Evolutionary conservation across 805 yeast species (phyloP), one percentile per base, ranked within the genome.

Genomic region (Kluyveromyces dobzhanskii): DNA sequence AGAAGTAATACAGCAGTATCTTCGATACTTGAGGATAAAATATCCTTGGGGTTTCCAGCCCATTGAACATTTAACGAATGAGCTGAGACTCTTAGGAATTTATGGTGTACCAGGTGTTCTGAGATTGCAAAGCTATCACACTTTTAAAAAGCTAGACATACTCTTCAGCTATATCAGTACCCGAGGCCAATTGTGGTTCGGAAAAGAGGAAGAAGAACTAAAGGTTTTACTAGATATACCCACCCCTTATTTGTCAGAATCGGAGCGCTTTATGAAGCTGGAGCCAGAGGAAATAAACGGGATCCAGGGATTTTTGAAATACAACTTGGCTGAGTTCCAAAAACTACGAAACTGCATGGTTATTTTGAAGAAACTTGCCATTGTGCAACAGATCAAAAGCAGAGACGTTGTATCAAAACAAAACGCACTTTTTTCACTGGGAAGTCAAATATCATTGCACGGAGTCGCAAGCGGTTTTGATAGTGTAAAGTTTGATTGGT

Each of bases 251-350:
- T 25, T 37, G 12, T 35, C 38, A 13, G 29, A 26, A 21, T 37
- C 44, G 4, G 48, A 44, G 30, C 35, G 31, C 12, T 34, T 34
- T 16, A 26, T 34, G 6, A 16, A 16, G 13, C 38, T 54, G n/a
- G 52, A 50, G 23, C 56, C 56, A 4, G 63, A 58, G 34, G 56
- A 52, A 27, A 43, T 56, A 29, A 47, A 43, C 25, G 46, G 48
- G 6, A 54, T 58, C 4, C 54, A 54, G 32, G 42, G 44, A 18
- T 52, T 58, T 34, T 35, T 54, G 14, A 50, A 51, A 27, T 53
- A 49, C 33, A 53, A 50, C 37, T 36, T 44, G 3, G 33, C 48
- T 12, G 61, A 56, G 38, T 24, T 56, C 14, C 34, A 32, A 6
- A 37, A 40, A 6, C 29, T 52, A 12, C 42, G 42, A 17, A 34